phyloP scores from a whole-genome alignment of 108 stramenopile genomes.

The Mayamaea pseudoterrestris region DNA sequence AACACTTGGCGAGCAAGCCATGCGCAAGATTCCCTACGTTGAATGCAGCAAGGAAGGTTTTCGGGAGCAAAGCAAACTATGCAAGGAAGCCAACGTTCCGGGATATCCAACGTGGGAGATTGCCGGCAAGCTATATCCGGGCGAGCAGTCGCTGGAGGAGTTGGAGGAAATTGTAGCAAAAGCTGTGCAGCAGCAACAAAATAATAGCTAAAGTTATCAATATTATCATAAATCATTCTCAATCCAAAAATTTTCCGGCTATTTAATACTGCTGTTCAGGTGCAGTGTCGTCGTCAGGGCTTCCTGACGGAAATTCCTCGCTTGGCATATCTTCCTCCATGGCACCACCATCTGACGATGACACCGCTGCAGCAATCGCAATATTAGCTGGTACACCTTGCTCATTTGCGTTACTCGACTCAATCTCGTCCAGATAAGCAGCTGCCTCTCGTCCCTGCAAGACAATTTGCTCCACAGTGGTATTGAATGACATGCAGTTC shows the following conservation, averaged over 20 bases:
- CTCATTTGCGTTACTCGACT: not conserved
- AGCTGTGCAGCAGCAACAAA: no score
- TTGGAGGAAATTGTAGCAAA: constrained; percentile 72
- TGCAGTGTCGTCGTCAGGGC: not conserved
- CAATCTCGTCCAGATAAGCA: constrained; percentile 35
- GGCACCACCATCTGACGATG: not conserved
- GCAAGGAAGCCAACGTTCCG: constrained; percentile 67
- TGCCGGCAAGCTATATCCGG: constrained; percentile 83
- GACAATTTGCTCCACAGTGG: constrained; percentile 57
- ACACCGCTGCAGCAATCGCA: no score
- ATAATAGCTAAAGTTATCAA: no score
- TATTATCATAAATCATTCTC: no score
- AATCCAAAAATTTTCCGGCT: no score
- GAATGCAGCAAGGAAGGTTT: constrained; percentile 81
- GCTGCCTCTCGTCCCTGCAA: constrained; percentile 64
- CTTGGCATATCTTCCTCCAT: constrained; percentile 1
- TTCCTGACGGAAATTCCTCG: not conserved
- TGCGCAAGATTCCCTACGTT: constrained; percentile 66
- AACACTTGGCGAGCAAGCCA: constrained; percentile 62
- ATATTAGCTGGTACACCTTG: not conserved
- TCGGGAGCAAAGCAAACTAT: constrained; percentile 47
- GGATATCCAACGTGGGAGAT: constrained; percentile 98
- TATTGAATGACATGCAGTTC: constrained; percentile 68
- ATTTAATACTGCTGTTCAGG: no score
- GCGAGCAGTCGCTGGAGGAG: constrained; percentile 83